Percentiles rank a stretch among this genome's conserved stretches.
Conservation (phyloP, 2,329 filamentous ascomycete genomes). For the Sclerotinia subarctica region DNA sequence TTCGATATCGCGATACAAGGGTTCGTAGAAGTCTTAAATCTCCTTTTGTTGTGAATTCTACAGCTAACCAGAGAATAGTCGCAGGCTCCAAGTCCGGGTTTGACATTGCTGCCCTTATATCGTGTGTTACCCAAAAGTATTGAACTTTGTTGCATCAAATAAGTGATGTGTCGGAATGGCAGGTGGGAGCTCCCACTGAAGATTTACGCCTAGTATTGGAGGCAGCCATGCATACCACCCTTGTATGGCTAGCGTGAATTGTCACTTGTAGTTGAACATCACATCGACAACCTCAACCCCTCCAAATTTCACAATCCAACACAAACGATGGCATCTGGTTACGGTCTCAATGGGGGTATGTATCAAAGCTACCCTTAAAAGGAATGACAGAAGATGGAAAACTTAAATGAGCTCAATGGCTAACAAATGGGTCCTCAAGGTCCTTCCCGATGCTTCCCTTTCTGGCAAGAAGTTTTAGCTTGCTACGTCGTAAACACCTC, state of each 20-base stretch:
- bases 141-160: background rate
- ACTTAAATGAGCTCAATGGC: conserved; percentile 25
- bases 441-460: conserved; percentile 82
- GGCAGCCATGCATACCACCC: background rate
- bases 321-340: conserved; percentile 71
- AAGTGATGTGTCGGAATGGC: conserved; percentile 14
- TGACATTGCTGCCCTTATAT: conserved; percentile 33
- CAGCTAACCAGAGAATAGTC: conserved; percentile 70
- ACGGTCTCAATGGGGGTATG: conserved; percentile 76
- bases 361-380: conserved; percentile 26
- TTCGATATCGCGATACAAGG: conserved; percentile 54
- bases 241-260: conserved; percentile 8
- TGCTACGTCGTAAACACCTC: conserved; percentile 96
- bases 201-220: background rate
- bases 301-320: conserved; percentile 28
- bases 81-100: conserved; percentile 54
- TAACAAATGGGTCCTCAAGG: conserved; percentile 30
- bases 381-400: background rate
- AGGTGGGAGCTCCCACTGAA: conserved; percentile 14
- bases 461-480: conserved; percentile 98
- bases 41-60: conserved; percentile 63
- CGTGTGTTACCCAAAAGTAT: conserved; percentile 1
- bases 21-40: conserved; percentile 61
- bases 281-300: conserved; percentile 26
- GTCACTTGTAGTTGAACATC: conserved; percentile 26